Percentiles rank a stretch among this genome's conserved stretches.
Conservation (phyloP, 2,329 filamentous ascomycete species). For the Trichoderma koningiopsis region DNA sequence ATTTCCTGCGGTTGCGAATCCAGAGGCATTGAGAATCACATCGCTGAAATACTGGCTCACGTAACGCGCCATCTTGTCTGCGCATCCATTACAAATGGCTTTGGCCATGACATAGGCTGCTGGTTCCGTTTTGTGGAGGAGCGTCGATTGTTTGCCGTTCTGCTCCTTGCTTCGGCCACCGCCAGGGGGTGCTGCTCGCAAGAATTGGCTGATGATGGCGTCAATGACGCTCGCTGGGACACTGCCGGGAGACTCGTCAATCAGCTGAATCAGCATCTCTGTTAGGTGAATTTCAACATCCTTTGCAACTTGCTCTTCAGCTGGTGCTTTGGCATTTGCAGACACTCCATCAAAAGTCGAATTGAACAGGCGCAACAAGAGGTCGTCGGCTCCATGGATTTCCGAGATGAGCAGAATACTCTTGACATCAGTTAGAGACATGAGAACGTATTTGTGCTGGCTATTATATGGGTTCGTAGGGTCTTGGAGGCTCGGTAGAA, state of each 20-base stretch:
- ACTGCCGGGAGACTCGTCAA: slow-evolving; percentile 76
- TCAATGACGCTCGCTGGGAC: slow-evolving; percentile 84
- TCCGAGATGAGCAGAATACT: slow-evolving; percentile 91
- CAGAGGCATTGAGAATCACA: slow-evolving; percentile 86
- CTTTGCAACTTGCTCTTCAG: slow-evolving; percentile 82
- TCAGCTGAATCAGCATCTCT: slow-evolving; percentile 77
- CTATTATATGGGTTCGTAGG: slow-evolving; percentile 87
- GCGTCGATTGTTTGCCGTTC: slow-evolving; percentile 78
- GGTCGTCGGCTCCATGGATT: slow-evolving; percentile 75
- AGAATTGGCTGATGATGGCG: slow-evolving; percentile 91
- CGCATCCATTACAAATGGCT: slow-evolving; percentile 83
- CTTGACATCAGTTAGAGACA: slow-evolving; percentile 88
- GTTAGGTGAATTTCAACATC: slow-evolving; percentile 94
- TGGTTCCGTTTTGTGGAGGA: slow-evolving; percentile 84
- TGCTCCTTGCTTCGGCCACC: slow-evolving; percentile 63
- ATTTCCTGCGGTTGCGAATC: slow-evolving; percentile 56
- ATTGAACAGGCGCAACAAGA: slow-evolving; percentile 81
- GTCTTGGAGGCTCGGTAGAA: slow-evolving; percentile 82
- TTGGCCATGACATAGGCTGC: slow-evolving; percentile 96
- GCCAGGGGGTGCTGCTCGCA: slow-evolving; percentile 77
- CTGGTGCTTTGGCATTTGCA: slow-evolving; percentile 69
- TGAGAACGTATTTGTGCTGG: slow-evolving; percentile 89
- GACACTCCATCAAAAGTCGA: slow-evolving; percentile 92
- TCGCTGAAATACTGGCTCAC: slow-evolving; percentile 97
- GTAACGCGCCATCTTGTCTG: slow-evolving; percentile 92